These are phyloP conservation scores for Lenzites betulinus DNA, from an alignment of 768 basidiomycete species.

Conservation along the genomic window DNA sequence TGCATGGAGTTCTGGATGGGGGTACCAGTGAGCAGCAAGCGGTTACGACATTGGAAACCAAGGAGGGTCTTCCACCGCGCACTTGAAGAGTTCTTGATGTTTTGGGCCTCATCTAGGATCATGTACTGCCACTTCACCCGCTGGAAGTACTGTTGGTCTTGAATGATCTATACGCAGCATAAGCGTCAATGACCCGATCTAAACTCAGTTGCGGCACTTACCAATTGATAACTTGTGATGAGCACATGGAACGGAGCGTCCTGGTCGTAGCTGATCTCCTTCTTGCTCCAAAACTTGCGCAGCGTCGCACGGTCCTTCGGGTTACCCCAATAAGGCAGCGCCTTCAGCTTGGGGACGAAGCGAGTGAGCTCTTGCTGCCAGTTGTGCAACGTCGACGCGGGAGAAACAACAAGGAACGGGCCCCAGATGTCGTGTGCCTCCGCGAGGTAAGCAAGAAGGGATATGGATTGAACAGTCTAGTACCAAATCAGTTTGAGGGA, in stretches of 20 bases:
- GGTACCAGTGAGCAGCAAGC: slow-evolving; percentile 92
- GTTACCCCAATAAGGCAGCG: slow-evolving; percentile 97
- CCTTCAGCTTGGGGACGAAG: slow-evolving; percentile 92
- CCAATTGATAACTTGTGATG: slow-evolving; percentile 96
- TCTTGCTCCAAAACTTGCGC: slow-evolving; percentile 97
- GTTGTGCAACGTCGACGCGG: slow-evolving; percentile 95
- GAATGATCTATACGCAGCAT: slow-evolving; percentile 63
- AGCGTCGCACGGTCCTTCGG: slow-evolving; percentile 93
- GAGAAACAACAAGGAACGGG: slow-evolving; percentile 96
- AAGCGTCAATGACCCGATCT: background rate
- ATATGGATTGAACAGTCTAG: slow-evolving; percentile 97
- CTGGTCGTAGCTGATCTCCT: slow-evolving; percentile 92
- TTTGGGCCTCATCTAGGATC: slow-evolving; percentile 99
- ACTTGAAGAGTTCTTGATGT: slow-evolving; percentile 97
- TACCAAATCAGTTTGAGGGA: background rate
- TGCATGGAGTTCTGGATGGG: slow-evolving; percentile 99
- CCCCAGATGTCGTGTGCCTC: slow-evolving; percentile 99
- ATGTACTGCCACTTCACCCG: slow-evolving; percentile 99
- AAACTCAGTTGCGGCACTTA: slow-evolving; percentile 37
- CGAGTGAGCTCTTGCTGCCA: slow-evolving; percentile 99
- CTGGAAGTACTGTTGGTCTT: slow-evolving; percentile 98
- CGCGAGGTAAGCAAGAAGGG: slow-evolving; percentile 91
- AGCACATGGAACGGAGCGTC: slow-evolving; percentile 96
- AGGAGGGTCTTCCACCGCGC: slow-evolving; percentile 97
- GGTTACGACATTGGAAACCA: slow-evolving; percentile 93